These are phyloP conservation scores for Aspergillus neotritici DNA, from an alignment of 2,329 filamentous ascomycete species.

Conservation along the genomic window DNA sequence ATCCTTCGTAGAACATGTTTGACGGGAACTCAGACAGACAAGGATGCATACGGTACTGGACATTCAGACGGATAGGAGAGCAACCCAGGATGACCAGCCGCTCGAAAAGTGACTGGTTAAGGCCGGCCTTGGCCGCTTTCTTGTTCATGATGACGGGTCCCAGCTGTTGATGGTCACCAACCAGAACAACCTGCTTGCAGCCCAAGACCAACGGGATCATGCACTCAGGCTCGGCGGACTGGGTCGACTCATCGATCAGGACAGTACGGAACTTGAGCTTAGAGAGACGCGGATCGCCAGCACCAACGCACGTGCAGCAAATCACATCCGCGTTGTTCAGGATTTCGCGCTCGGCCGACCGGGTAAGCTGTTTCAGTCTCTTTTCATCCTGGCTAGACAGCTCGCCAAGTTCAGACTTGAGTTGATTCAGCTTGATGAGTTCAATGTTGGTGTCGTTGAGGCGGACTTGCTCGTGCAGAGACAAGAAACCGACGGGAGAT, in stretches of 20 bases:
- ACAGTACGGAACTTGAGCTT: constrained; percentile 99
- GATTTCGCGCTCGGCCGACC: constrained; percentile 90
- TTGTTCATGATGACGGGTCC: constrained; percentile 99
- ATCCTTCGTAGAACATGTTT: constrained; percentile 99
- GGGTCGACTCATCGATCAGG: constrained; percentile 94
- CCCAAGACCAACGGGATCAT: constrained; percentile 97
- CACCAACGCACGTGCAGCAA: constrained; percentile 97
- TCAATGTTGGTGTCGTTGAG: constrained; percentile 97
- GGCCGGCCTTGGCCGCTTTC: constrained; percentile 93
- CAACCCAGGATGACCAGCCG: constrained; percentile 88
- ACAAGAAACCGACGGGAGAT: constrained; percentile 93
- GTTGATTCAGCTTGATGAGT: constrained; percentile 81
- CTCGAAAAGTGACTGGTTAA: constrained; percentile 98
- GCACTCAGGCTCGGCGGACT: constrained; percentile 95
- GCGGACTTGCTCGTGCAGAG: constrained; percentile 92
- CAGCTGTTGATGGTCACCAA: constrained; percentile 96
- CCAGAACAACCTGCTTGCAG: constrained; percentile 98
- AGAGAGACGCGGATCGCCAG: constrained; percentile 85
- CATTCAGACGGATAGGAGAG: constrained; percentile 85
- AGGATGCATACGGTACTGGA: constrained; percentile 98
- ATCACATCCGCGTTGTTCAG: constrained; percentile 94
- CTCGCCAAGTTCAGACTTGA: constrained; percentile 88
- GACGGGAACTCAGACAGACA: constrained; percentile 95
- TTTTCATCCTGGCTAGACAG: constrained; percentile 95
- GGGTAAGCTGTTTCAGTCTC: constrained; percentile 93